Evolutionary conservation across 2,329 filamentous ascomycete genomes (phyloP).

Genomic region (Neofusicoccum parvum): DNA sequence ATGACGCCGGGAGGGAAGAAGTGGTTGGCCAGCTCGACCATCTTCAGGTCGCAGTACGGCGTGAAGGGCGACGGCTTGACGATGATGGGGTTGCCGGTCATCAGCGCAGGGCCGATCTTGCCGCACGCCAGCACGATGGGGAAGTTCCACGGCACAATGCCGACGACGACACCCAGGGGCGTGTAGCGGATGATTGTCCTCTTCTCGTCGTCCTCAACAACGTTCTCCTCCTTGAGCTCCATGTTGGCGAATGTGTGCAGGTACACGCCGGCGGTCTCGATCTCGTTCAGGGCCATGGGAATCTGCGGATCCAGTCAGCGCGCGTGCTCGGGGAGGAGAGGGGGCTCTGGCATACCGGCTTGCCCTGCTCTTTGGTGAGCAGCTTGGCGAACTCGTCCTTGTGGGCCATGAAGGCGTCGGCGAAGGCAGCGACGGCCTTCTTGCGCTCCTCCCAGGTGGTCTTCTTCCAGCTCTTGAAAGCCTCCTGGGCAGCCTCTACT

Average conservation of each 20-base stretch:
- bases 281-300: constrained; percentile 27
- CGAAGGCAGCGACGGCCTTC: constrained; percentile 26
- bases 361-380: constrained; percentile 31
- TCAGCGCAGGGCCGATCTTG: constrained; percentile 60
- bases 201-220: constrained; percentile 51
- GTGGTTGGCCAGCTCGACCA: constrained; percentile 52
- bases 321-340: no score
- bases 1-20: constrained; percentile 65
- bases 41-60: constrained; percentile 60
- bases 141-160: constrained; percentile 50
- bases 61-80: constrained; percentile 61
- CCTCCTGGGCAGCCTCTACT: constrained; percentile 47
- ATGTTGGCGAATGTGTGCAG: constrained; percentile 38
- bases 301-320: constrained; percentile 8
- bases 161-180: constrained; percentile 46
- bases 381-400: constrained; percentile 28
- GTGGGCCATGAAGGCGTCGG: constrained; percentile 24
- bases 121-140: constrained; percentile 52
- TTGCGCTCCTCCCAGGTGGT: constrained; percentile 28
- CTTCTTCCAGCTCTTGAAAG: constrained; percentile 47
- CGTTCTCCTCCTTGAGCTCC: constrained; percentile 42
- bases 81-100: constrained; percentile 60
- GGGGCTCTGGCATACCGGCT: constrained; percentile 22
- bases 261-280: constrained; percentile 26
- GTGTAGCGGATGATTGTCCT: constrained; percentile 49